Conservation (phyloP, 305 asterid genomes). For the Caryopteris hybrid region DNA sequence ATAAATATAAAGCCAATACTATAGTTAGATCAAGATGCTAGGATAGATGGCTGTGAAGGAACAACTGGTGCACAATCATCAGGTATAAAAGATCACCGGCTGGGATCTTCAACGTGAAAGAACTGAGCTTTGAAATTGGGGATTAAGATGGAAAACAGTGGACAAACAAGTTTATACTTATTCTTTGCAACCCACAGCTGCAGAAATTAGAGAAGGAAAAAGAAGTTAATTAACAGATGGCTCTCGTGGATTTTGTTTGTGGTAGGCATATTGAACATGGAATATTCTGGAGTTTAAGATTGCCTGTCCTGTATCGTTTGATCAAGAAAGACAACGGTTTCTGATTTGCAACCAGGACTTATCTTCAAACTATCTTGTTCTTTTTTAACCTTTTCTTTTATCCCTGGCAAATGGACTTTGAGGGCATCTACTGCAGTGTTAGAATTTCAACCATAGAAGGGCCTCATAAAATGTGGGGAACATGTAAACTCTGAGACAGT, state of each 20-base stretch:
- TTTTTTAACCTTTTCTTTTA: neutral
- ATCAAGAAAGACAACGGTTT: neutral
- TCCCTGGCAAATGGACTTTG: neutral
- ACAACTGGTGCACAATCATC: neutral
- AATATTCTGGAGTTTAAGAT: neutral
- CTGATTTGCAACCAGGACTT: neutral
- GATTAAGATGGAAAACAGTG: neutral
- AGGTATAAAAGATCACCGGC: neutral
- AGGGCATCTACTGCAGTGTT: neutral
- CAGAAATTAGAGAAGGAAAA: neutral
- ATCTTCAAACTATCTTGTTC: neutral
- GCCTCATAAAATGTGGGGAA: neutral
- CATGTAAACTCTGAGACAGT: neutral
- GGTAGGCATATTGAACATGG: neutral
- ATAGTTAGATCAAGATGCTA: slow-evolving; percentile 13
- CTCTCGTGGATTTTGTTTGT: neutral
- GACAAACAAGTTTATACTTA: neutral
- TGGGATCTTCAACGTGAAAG: neutral
- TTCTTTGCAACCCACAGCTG: neutral
- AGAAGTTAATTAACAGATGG: neutral
- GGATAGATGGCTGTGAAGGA: neutral
- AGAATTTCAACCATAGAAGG: neutral
- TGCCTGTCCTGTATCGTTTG: neutral
- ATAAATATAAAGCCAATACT: neutral
- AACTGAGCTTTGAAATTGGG: neutral